Evolutionary conservation across 768 basidiomycete species (phyloP).

Genomic region (Leccinum pellstonianum): DNA sequence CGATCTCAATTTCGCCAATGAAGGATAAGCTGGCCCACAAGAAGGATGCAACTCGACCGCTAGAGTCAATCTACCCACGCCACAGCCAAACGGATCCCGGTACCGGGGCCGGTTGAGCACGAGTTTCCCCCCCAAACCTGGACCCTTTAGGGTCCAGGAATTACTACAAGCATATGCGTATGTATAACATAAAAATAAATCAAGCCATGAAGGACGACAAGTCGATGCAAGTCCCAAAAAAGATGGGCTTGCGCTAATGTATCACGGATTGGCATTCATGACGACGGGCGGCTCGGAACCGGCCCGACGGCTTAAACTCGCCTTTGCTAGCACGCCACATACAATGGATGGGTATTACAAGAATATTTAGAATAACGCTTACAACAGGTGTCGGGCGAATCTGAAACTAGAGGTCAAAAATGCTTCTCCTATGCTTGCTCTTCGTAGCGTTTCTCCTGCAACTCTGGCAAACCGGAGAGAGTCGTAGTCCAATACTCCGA

Average conservation of each 20-base stretch:
- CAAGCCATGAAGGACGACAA: too few relatives aligned
- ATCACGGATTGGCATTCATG: background rate
- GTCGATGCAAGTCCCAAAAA: background rate
- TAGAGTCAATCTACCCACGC: too few relatives aligned
- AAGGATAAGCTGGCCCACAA: too few relatives aligned
- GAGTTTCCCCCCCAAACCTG: too few relatives aligned
- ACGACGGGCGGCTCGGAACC: background rate
- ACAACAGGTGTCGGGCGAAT: background rate
- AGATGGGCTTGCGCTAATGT: background rate
- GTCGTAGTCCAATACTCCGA: background rate
- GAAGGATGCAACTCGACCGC: too few relatives aligned
- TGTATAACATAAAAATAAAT: too few relatives aligned
- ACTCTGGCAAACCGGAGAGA: background rate
- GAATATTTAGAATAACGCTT: background rate
- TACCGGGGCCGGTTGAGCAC: too few relatives aligned
- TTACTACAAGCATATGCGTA: too few relatives aligned
- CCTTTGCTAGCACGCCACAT: background rate
- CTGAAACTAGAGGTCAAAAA: background rate
- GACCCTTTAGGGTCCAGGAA: too few relatives aligned
- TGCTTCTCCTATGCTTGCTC: background rate
- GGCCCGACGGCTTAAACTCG: background rate
- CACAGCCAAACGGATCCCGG: too few relatives aligned
- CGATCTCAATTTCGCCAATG: too few relatives aligned
- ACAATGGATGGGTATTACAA: background rate
- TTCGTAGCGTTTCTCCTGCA: background rate